Conservation (phyloP, 1,139 yeast genomes). For the Entelexis paramagnoliae region DNA sequence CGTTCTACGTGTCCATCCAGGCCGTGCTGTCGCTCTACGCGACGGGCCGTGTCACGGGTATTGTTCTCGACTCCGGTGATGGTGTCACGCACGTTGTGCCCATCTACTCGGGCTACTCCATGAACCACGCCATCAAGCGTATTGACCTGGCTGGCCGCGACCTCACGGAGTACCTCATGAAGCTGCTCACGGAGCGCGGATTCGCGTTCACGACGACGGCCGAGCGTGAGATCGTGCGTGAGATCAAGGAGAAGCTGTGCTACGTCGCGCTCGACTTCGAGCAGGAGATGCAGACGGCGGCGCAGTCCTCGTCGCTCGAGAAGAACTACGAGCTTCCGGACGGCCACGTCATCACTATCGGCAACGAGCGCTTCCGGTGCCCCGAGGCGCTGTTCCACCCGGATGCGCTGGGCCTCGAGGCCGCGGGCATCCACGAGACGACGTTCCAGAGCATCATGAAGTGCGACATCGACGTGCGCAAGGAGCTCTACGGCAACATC, state of each 20-base stretch:
- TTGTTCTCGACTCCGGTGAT: slow-evolving; percentile 98
- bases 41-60: slow-evolving; percentile 99
- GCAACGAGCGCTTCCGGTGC: slow-evolving; percentile 99
- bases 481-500: slow-evolving; percentile 97
- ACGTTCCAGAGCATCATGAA: slow-evolving; percentile 98
- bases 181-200: slow-evolving; percentile 97
- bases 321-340: slow-evolving; percentile 99
- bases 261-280: slow-evolving; percentile 94
- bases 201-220: slow-evolving; percentile 97
- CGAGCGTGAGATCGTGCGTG: slow-evolving; percentile 99
- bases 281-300: slow-evolving; percentile 97
- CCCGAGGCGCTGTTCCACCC: slow-evolving; percentile 99
- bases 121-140: slow-evolving; percentile 98
- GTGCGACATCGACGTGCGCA: slow-evolving; percentile 98
- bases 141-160: slow-evolving; percentile 99
- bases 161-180: slow-evolving; percentile 96
- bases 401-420: slow-evolving; percentile 91
- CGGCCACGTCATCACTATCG: slow-evolving; percentile 98
- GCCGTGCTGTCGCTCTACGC: slow-evolving; percentile 97
- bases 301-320: slow-evolving; percentile 96
- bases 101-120: slow-evolving; percentile 98
- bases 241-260: slow-evolving; percentile 97
- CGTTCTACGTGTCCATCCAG: slow-evolving; percentile 96
- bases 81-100: slow-evolving; percentile 99
- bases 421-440: slow-evolving; percentile 99